Percentiles rank a stretch among this genome's conserved stretches.
Evolutionary conservation across 306 rosid genomes (phyloP).

Genomic region (Sicyos baderoa): DNA sequence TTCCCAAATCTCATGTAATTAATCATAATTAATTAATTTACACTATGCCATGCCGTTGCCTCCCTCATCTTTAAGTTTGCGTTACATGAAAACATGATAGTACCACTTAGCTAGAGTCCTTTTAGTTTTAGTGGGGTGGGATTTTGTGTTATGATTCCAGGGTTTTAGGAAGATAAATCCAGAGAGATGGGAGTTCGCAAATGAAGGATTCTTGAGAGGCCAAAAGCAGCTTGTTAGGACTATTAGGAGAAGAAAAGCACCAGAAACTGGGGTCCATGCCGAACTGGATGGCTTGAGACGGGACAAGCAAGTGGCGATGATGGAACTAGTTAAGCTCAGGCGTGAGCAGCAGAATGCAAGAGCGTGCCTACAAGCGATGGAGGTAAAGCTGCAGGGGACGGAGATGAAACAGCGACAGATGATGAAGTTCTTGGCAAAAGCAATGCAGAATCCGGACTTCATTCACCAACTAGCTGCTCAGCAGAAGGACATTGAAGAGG

Average conservation of each 20-base stretch:
- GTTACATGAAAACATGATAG: no score
- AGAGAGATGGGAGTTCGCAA: conserved; percentile 17
- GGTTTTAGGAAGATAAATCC: conserved; percentile 20
- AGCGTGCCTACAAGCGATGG: conserved; percentile 3
- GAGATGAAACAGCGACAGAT: conserved; percentile 14
- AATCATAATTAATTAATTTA: no score
- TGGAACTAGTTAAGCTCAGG: conserved; percentile 8
- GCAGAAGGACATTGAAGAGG: conserved; percentile 7
- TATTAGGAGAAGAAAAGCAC: conserved; percentile 12
- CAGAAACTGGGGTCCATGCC: background rate
- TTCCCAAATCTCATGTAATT: no score
- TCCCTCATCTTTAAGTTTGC: no score
- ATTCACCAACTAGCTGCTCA: background rate
- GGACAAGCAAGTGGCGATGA: conserved; percentile 8
- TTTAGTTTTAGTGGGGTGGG: no score
- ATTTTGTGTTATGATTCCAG: background rate
- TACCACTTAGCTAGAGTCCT: no score
- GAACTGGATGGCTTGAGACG: background rate
- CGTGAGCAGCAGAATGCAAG: conserved; percentile 7
- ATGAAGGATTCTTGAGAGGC: conserved; percentile 17
- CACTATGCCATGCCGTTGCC: no score
- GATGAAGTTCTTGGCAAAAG: conserved; percentile 14
- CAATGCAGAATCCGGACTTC: conserved; percentile 15
- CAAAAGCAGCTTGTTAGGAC: conserved; percentile 15
- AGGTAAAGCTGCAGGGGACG: conserved; percentile 13